Base-by-base conservation (phyloP, 257 asterid species). In the Forsythia suspensa region DNA sequence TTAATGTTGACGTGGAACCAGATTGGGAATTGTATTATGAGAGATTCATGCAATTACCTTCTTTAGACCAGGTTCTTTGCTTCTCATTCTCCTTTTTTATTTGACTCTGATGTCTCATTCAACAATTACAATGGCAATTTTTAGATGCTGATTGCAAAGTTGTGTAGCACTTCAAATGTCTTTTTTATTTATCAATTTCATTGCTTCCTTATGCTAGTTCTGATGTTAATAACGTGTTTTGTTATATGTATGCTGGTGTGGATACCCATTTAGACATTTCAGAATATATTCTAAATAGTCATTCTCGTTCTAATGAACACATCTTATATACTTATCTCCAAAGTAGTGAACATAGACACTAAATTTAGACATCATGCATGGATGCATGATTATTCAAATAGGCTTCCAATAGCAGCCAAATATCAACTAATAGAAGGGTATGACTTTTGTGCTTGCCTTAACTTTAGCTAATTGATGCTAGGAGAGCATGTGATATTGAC, bases 21-120 rank as follows among this genome's bases (percentile, higher is more conserved):
- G 98, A 93, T 75, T 95, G 99, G 99, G 99, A 92, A 55, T 85
- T 95, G 38, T 95, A 91, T 85, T 93, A 93, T 81, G 94, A 92
- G 89, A 92, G 97, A 83, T 93, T 93, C 87, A 89, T 95, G 98
- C 92, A 93, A 83, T 79, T 95, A 82, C 85, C 99, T 66, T 51
- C 95, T 79, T 73, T 95, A 72, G 99, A 95, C 83, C 98, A 95
- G 98, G 99, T 95, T 72, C 74, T 46, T 57, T 67, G 71, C 77
- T 71, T 77, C 72, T 71, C 67, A 42, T 44, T 74, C 76, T 73
- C 46, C 75, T 15, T 20, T 55, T 69, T 70, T 9, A 12, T 51
- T 38, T 52, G 70, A 15, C 72, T 74, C 61, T 82, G 44, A 72
- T 81, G 71, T 41, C 67, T 42, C 63, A 18, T 74, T 44, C 9